Evolutionary conservation across 192 early-diverging fungal genomes (phyloP).

Genomic region (Umbelopsis sp.): DNA sequence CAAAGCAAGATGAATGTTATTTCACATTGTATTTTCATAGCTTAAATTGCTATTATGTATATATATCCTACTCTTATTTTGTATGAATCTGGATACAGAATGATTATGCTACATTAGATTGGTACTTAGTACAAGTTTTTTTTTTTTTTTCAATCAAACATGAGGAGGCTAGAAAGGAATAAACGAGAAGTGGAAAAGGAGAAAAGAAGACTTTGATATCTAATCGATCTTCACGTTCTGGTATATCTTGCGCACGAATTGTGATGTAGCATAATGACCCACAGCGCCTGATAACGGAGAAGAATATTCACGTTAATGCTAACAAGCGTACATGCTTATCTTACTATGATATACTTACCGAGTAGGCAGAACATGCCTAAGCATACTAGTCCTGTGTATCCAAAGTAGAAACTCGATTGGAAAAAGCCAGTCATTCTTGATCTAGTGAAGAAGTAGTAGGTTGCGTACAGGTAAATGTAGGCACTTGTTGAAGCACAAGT

Average conservation of each 20-base stretch:
- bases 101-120: conserved; percentile 17
- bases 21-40: background rate
- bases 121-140: conserved; percentile 5
- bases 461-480: conserved; percentile 79
- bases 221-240: conserved; percentile 75
- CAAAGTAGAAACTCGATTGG: conserved; percentile 82
- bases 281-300: conserved; percentile 46
- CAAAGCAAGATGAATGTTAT: conserved; percentile 28
- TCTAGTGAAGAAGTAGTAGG: conserved; percentile 73
- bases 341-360: conserved; percentile 42
- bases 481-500: conserved; percentile 73
- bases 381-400: conserved; percentile 70
- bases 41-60: background rate
- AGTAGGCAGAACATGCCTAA: conserved; percentile 70
- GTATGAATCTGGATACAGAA: conserved; percentile 12
- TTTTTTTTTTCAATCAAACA: background rate
- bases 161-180: conserved; percentile 1
- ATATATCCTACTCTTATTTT: conserved; percentile 17
- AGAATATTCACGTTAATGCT: background rate
- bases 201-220: background rate
- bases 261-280: conserved; percentile 66
- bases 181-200: background rate
- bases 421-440: conserved; percentile 84
- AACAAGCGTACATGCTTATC: background rate
- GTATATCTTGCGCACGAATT: conserved; percentile 73